phyloP scores from a whole-genome alignment of 140 eudicot genomes.

The Eryngium alpinum region DNA sequence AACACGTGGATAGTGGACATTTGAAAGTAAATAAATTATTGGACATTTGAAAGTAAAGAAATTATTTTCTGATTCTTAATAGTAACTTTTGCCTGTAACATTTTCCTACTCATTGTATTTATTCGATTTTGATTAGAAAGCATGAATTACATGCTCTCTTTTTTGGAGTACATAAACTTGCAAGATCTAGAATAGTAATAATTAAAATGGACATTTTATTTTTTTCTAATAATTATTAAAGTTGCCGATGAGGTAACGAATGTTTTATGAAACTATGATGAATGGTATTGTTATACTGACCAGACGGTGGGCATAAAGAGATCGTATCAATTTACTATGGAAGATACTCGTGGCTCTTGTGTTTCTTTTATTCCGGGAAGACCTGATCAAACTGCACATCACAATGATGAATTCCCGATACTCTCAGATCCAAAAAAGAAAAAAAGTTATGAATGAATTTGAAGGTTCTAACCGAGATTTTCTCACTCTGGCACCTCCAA shows the following conservation, averaged over 20 bases:
- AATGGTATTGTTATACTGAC: slow-evolving; percentile 5
- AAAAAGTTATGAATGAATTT: slow-evolving; percentile 24
- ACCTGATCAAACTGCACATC: too few relatives aligned
- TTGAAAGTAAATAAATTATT: too few relatives aligned
- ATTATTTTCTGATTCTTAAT: too few relatives aligned
- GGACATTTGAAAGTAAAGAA: too few relatives aligned
- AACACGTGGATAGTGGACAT: too few relatives aligned
- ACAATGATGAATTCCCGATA: too few relatives aligned
- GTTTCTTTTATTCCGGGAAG: too few relatives aligned
- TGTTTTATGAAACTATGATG: neutral
- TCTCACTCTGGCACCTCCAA: slow-evolving; percentile 70
- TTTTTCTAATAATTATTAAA: neutral
- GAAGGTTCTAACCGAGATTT: slow-evolving; percentile 44
- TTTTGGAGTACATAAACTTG: neutral
- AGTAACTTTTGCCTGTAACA: too few relatives aligned
- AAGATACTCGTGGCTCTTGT: slow-evolving; percentile 37
- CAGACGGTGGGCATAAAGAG: slow-evolving; percentile 69
- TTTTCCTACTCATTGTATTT: too few relatives aligned
- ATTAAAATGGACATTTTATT: too few relatives aligned
- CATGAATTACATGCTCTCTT: neutral
- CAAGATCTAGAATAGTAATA: neutral
- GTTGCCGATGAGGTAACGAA: too few relatives aligned
- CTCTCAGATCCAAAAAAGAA: slow-evolving; percentile 30
- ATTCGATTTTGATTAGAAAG: neutral
- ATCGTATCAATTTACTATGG: slow-evolving; percentile 47